Conservation (phyloP, 176 grass and related monocot genomes). For the Phoenix roebelenii region DNA sequence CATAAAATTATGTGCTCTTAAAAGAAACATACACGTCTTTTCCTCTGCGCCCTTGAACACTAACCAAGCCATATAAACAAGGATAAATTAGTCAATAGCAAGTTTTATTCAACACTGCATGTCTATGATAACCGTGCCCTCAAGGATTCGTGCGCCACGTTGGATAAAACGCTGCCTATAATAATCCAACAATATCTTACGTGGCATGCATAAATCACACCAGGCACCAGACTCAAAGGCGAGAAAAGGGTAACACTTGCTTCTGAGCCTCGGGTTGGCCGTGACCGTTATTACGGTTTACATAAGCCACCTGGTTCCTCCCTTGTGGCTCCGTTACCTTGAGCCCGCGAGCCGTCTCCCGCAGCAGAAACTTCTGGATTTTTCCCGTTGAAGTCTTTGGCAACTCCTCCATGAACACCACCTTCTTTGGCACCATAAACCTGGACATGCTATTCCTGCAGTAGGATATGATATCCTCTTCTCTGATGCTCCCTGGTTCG, state of each 20-base stretch:
- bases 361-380: constrained; percentile 39
- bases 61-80: no score
- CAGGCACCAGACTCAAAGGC: constrained; percentile 11
- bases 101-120: no score
- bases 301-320: neutral
- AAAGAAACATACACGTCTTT: no score
- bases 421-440: constrained; percentile 58
- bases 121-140: no score
- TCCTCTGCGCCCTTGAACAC: no score
- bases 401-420: constrained; percentile 50
- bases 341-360: constrained; percentile 18
- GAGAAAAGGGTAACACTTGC: constrained; percentile 22
- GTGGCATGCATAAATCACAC: no score
- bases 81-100: no score
- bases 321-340: neutral
- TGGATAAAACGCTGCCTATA: no score
- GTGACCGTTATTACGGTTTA: neutral
- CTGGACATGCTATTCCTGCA: constrained; percentile 37
- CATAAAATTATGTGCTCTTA: no score
- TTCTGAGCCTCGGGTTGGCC: neutral
- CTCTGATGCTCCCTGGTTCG: constrained; percentile 12
- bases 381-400: constrained; percentile 56
- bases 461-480: constrained; percentile 40
- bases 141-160: no score
- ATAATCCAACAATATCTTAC: no score